Base-by-base conservation (phyloP, 768 basidiomycete genomes). In the Termitomyces heimii region DNA sequence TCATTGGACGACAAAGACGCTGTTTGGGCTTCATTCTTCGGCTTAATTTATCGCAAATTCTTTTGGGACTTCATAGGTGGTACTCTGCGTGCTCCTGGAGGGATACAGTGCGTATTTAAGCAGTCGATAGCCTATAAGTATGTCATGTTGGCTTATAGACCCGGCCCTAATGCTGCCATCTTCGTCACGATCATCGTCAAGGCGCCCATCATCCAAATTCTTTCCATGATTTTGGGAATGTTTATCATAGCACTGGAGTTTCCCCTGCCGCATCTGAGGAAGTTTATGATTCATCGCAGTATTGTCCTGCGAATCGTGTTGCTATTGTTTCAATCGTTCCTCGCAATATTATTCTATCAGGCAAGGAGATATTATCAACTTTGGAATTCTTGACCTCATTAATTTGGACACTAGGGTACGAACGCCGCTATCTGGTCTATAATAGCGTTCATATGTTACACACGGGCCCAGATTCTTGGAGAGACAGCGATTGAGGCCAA, bases 11-110 rank as follows among this genome's bases (percentile, higher is more conserved):
- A 45, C 43, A 42, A 54, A 92, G 91, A 91, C 68, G 82, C 85
- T 56, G 74, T 92, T 12, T 92, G 90, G 92, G 86, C 89, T 14
- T 76, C 82, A 32, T 86, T 89, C 73, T 95, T 82, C 74, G 94
- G 85, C 18, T 69, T 94, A 14, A 75, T 88, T 64, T 94, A 84
- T 74, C 89, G 92, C 71, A 96, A 96, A 75, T 96, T 92, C 82
- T 94, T 96, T 75, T 96, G 91, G 89, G 94, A 96, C 75, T 92
- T 96, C 68, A 74, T 93, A n/a, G 86, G 84, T 58, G 93, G 89
- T 47, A 86, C 79, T 56, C 68, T 92, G 56, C 86, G 89, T 60
- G 79, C 82, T 68, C 89, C 89, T 29, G 89, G 89, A 73, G 89
- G 89, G 53, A 56, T 89, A 26, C 88, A 91, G 89, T 91, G 61